These are phyloP conservation scores for Tausonia pullulans DNA, from an alignment of 1,284 basidiomycete genomes.

Conservation along the genomic window DNA sequence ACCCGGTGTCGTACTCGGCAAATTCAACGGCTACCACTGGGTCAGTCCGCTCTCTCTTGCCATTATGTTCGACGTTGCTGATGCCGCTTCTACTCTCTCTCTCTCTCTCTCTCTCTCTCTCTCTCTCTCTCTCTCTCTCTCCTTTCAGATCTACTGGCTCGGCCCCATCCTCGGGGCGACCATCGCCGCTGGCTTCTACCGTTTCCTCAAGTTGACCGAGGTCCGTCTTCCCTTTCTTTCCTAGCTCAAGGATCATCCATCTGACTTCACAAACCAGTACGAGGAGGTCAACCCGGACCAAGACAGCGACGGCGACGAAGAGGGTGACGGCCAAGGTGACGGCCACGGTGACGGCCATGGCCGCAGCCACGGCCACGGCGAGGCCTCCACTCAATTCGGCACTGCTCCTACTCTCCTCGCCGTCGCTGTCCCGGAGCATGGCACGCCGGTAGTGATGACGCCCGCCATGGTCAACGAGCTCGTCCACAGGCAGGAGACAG, in stretches of 20 bases:
- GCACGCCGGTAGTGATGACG: too few relatives aligned
- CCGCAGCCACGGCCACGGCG: too few relatives aligned
- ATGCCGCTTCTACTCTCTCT: not conserved
- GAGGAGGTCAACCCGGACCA: conserved; percentile 11
- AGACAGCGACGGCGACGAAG: not conserved
- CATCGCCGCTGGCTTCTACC: conserved; percentile 34
- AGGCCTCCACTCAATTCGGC: too few relatives aligned
- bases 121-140: not conserved
- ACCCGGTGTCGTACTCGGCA: conserved; percentile 29
- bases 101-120: not conserved
- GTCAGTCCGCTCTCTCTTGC: too few relatives aligned
- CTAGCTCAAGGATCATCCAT: conserved; percentile 18
- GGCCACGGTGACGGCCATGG: too few relatives aligned
- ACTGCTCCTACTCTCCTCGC: too few relatives aligned
- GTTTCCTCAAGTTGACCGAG: conserved; percentile 24
- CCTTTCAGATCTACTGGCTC: conserved; percentile 30
- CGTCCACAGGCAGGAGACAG: too few relatives aligned
- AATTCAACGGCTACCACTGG: conserved; percentile 27
- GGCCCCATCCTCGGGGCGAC: conserved; percentile 30
- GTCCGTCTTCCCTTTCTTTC: not conserved
- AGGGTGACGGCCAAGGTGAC: too few relatives aligned
- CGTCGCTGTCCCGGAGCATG: too few relatives aligned
- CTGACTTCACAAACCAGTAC: conserved; percentile 22
- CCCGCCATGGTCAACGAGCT: too few relatives aligned
- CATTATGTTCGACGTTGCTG: too few relatives aligned